phyloP scores from a whole-genome alignment of 345 rosid species.

The Citrus maxima region DNA sequence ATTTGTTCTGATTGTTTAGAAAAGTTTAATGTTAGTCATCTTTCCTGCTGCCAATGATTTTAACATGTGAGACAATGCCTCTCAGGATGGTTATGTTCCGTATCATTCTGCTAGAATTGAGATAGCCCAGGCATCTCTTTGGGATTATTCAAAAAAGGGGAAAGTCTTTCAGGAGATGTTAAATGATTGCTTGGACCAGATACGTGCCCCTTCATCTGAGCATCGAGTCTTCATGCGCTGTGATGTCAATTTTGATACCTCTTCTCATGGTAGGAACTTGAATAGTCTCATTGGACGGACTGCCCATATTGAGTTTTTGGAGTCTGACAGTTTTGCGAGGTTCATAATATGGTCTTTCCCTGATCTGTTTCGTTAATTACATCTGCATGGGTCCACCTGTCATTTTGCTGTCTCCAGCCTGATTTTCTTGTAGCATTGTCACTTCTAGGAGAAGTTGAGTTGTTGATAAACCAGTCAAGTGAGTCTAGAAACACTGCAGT shows the following conservation, averaged over 20 bases:
- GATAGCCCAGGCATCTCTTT: conserved; percentile 68
- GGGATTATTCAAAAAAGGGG: conserved; percentile 78
- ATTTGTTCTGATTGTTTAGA: background rate
- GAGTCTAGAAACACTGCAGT: background rate
- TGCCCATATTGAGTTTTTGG: conserved; percentile 95
- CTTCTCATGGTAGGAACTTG: conserved; percentile 74
- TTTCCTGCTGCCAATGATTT: background rate
- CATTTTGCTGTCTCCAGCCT: background rate
- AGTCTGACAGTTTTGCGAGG: conserved; percentile 78
- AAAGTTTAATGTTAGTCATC: background rate
- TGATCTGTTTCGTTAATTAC: conserved; percentile 52
- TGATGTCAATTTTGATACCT: conserved; percentile 78
- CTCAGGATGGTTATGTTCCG: conserved; percentile 97
- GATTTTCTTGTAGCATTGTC: no score
- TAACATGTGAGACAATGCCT: conserved; percentile 6
- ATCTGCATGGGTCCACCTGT: background rate
- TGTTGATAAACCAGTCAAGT: background rate
- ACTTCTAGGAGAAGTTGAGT: background rate
- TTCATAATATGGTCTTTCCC: conserved; percentile 97
- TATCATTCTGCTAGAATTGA: conserved; percentile 96
- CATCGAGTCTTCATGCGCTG: conserved; percentile 85
- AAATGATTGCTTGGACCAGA: conserved; percentile 90
- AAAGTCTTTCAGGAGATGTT: conserved; percentile 83
- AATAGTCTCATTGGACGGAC: conserved; percentile 88
- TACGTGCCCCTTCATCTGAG: conserved; percentile 64